These are phyloP conservation scores for Yamadazyma buinensis DNA, from an alignment of 1,139 yeast species.

Conservation along the genomic window DNA sequence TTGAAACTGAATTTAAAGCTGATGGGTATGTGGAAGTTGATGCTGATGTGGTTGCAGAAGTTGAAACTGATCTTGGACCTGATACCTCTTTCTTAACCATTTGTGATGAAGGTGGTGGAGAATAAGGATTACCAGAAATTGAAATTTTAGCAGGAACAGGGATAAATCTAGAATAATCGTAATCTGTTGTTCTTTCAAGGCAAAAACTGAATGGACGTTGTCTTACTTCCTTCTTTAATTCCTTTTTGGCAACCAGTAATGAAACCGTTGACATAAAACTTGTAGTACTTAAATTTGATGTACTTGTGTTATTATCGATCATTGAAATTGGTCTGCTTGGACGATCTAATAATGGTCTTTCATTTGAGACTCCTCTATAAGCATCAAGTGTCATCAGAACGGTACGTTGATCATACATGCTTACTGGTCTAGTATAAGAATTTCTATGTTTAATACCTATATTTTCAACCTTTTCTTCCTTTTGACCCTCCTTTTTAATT, in stretches of 20 bases:
- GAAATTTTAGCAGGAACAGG: not conserved
- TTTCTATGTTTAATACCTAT: conserved; percentile 7
- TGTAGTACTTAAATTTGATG: conserved; percentile 8
- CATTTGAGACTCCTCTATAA: conserved; percentile 10
- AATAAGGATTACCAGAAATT: not conserved
- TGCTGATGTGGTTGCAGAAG: too few relatives aligned
- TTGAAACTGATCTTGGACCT: too few relatives aligned
- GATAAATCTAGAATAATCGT: conserved; percentile 25
- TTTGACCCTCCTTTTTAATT: too few relatives aligned
- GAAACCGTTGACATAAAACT: conserved; percentile 9
- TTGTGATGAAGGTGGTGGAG: too few relatives aligned
- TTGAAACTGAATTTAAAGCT: too few relatives aligned
- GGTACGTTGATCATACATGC: conserved; percentile 9
- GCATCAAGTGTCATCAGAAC: conserved; percentile 10
- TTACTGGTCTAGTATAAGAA: conserved; percentile 7
- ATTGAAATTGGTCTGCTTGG: conserved; percentile 7
- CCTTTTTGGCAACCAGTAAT: conserved; percentile 16
- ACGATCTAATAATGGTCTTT: conserved; percentile 4
- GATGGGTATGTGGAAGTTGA: too few relatives aligned
- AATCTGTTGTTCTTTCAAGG: conserved; percentile 31
- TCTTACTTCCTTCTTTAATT: conserved; percentile 21
- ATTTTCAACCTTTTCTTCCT: too few relatives aligned
- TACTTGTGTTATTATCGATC: conserved; percentile 4
- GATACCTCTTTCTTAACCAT: too few relatives aligned
- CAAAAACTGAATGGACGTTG: conserved; percentile 31